Percentiles rank a stretch among this genome's conserved stretches.
These are phyloP conservation scores for Debaryomyces coudertii DNA, from an alignment of 1,139 yeast species.

Conservation along the genomic window DNA sequence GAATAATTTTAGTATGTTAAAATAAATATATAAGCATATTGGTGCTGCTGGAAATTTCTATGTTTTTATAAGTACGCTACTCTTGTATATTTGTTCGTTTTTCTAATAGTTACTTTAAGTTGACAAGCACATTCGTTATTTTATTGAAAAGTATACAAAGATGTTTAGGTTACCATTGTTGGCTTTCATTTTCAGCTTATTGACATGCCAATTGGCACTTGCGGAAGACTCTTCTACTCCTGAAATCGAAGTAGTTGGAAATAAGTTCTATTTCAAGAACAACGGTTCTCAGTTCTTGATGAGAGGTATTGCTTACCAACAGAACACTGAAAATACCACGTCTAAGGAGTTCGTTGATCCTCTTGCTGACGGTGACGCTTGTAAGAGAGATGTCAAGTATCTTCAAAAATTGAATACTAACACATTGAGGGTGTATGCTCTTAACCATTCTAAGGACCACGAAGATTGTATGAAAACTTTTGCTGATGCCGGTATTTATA, in stretches of 20 bases:
- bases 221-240: conserved; percentile 46
- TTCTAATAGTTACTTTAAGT: not conserved
- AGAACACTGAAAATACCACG: conserved; percentile 48
- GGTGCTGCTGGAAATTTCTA: not conserved
- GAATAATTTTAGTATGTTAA: not conserved
- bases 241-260: conserved; percentile 63
- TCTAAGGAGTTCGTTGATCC: conserved; percentile 61
- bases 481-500: conserved; percentile 86
- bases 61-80: not conserved
- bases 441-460: conserved; percentile 79
- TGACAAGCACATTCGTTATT: conserved; percentile 6
- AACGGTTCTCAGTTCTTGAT: conserved; percentile 83
- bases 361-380: conserved; percentile 67
- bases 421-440: conserved; percentile 71
- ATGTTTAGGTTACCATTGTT: conserved; percentile 12
- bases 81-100: not conserved
- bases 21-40: conserved; percentile 6
- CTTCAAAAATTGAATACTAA: conserved; percentile 80
- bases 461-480: conserved; percentile 86
- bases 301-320: conserved; percentile 78
- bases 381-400: conserved; percentile 79
- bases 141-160: not conserved
- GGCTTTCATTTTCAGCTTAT: conserved; percentile 11
- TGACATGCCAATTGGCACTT: conserved; percentile 11
- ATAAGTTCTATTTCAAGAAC: conserved; percentile 76